phyloP scores from a whole-genome alignment of 2,329 filamentous ascomycete species.

The Nothopassalora personata region DNA sequence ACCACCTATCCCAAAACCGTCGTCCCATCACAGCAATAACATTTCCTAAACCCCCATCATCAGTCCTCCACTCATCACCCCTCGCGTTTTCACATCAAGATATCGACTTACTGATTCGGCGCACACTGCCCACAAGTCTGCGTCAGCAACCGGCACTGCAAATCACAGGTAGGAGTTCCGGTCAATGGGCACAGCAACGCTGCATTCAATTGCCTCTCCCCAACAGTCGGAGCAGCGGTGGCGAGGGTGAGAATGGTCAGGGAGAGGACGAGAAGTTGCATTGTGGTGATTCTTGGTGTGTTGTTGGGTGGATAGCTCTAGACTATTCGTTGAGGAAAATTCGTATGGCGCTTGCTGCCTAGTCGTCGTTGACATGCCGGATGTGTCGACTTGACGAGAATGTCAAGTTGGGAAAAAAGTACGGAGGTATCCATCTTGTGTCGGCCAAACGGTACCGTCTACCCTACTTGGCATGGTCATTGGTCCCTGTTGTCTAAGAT shows the following conservation, averaged over 20 bases:
- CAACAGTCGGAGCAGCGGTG: neutral
- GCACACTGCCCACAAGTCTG: conserved; percentile 2
- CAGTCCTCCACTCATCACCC: too few relatives aligned
- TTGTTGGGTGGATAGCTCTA: neutral
- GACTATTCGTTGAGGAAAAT: too few relatives aligned
- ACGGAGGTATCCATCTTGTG: neutral
- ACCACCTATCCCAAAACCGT: neutral
- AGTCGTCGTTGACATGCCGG: neutral
- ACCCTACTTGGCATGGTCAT: neutral
- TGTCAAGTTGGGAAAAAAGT: neutral
- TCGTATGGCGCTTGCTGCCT: neutral
- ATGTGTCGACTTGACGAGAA: too few relatives aligned
- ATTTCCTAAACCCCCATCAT: neutral
- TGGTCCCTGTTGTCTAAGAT: neutral
- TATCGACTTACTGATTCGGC: neutral
- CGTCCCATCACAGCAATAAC: conserved; percentile 2
- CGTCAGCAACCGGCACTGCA: conserved; percentile 1
- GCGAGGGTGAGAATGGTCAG: neutral
- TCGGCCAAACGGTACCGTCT: neutral
- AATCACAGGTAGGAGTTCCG: neutral
- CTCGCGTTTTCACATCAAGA: neutral
- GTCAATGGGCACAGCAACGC: neutral
- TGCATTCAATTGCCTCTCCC: neutral
- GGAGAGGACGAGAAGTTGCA: neutral
- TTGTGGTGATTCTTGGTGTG: neutral